These are phyloP conservation scores for Huntiella moniliformis DNA, from an alignment of 2,329 filamentous ascomycete species.

Conservation along the genomic window DNA sequence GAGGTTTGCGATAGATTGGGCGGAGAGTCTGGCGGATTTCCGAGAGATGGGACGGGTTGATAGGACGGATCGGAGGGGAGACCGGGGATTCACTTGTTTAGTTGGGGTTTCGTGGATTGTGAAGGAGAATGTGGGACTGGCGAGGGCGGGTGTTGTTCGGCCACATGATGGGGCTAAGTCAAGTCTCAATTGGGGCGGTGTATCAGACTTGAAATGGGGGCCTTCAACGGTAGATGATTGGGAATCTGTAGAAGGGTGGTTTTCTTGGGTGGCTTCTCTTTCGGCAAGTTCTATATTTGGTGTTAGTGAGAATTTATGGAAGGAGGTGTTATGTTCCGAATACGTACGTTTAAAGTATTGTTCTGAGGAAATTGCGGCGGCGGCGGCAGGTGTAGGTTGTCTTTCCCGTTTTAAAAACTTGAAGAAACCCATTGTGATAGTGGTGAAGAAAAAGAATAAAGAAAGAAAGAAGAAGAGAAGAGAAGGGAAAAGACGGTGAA, in stretches of 20 bases:
- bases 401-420: conserved; percentile 11
- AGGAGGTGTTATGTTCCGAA: not conserved
- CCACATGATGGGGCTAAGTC: not conserved
- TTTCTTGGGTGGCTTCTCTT: conserved; percentile 6
- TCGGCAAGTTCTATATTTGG: conserved; percentile 5
- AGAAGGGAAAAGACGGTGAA: not conserved
- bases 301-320: not conserved
- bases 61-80: not conserved
- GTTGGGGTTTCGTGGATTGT: not conserved
- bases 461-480: not conserved
- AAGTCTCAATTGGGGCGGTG: conserved; percentile 5
- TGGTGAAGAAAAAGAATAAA: not conserved
- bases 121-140: conserved; percentile 1
- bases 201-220: no score
- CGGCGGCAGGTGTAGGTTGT: conserved; percentile 6
- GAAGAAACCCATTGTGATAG: conserved; percentile 8
- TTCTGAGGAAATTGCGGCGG: conserved; percentile 11
- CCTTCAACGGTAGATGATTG: not conserved
- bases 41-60: conserved; percentile 10
- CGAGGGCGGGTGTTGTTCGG: not conserved
- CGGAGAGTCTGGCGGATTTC: conserved; percentile 7
- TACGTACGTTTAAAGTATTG: conserved; percentile 11
- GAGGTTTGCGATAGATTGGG: not conserved
- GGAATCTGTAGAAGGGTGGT: not conserved
- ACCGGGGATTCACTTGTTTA: no score